Percentiles rank a stretch among this genome's conserved stretches.
Conservation (phyloP, 1,139 yeast genomes). For the Yamadazyma aaseri region DNA sequence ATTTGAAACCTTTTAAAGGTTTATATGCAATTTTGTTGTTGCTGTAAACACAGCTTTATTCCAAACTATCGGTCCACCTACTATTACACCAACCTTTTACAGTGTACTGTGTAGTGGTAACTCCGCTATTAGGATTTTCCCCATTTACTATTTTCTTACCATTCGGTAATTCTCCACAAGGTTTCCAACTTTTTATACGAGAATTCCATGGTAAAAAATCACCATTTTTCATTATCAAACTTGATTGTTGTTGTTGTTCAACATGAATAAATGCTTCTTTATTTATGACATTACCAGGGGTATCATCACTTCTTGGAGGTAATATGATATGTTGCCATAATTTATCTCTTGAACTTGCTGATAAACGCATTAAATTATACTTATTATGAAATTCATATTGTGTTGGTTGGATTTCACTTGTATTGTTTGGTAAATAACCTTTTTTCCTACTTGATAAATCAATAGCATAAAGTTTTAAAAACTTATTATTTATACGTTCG, state of each 20-base stretch:
- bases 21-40: neutral
- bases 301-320: constrained; percentile 43
- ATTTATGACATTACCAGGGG: constrained; percentile 27
- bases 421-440: constrained; percentile 30
- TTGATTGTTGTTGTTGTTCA: constrained; percentile 14
- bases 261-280: constrained; percentile 20
- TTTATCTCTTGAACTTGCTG: constrained; percentile 41
- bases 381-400: constrained; percentile 25
- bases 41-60: neutral
- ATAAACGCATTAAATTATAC: constrained; percentile 30
- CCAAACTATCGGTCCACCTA: constrained; percentile 36
- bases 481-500: constrained; percentile 44
- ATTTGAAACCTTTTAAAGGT: constrained; percentile 1
- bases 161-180: constrained; percentile 34
- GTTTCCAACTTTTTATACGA: constrained; percentile 23
- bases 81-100: constrained; percentile 54
- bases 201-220: constrained; percentile 41
- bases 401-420: constrained; percentile 13
- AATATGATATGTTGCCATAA: constrained; percentile 51
- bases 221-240: constrained; percentile 24
- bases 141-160: constrained; percentile 29
- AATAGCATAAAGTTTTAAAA: constrained; percentile 46
- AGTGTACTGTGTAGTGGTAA: constrained; percentile 46
- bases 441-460: constrained; percentile 37
- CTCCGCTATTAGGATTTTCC: constrained; percentile 38